Evolutionary conservation across 2,329 filamentous ascomycete species (phyloP), one percentile per base, ranked within the genome.

Genomic region (Monilinia fructigena): DNA sequence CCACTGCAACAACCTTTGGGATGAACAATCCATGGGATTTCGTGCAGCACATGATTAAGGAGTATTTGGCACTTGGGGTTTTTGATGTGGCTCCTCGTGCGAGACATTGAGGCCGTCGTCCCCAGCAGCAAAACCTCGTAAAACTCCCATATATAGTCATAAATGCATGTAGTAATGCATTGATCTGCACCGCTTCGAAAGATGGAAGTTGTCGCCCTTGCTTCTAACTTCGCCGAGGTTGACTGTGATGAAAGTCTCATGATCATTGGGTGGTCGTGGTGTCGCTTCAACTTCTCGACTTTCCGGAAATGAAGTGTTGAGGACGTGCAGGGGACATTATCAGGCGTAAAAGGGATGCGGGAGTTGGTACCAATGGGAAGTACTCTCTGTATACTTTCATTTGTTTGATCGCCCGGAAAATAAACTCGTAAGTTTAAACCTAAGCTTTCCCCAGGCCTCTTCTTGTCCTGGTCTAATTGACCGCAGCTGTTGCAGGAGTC

Each of bases 301-400:
- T 35, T 35, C 31, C 31, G 62, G 62, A 64, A 58, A 64, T 64
- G 62, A 61, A 35, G 20, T 61, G 45, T 16, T 52, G 45, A 61
- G 58, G 47, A 48, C 31, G 26, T 61, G 58, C 58, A 50, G 28
- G 31, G 31, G 6, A 35, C 31, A 5, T 35, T 6, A 35, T 35
- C 31, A 45, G 12, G n/a, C 45, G 38, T 26, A 58, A 40, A 45
- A 60, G 16, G 45, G 55, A 40, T n/a, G 35, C 47, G 28, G 35
- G 28, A 28, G 48, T 42, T 40, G 45, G 20, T 40, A 35, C 31
- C 7, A 35, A 35, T 23, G 23, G 23, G 1, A 23, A 23, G 31
- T 42, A 42, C 63, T 66, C n/a, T 23, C 59, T 6, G 31, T 35
- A 35, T 35, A 35, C 31, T 35, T 16, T 54, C 16, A 48, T 58